phyloP scores from a whole-genome alignment of 768 basidiomycete genomes.

The Leccinum truebloodii region DNA sequence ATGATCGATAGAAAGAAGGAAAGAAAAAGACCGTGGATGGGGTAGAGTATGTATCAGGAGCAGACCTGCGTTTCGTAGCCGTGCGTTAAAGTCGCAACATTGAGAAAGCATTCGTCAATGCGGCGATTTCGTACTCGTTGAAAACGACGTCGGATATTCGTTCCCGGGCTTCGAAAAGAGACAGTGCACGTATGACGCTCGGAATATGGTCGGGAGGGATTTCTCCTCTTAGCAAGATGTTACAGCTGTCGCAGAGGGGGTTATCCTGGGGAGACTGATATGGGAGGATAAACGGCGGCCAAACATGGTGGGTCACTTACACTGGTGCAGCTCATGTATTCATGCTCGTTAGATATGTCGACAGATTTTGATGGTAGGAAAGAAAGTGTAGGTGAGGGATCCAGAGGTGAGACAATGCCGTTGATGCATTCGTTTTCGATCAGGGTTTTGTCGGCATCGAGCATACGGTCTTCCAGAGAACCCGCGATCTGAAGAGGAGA shows the following conservation, averaged over 20 bases:
- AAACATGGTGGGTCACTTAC: conserved; percentile 3
- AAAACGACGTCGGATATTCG: conserved; percentile 1
- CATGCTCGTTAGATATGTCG: conserved; percentile 3
- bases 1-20: not conserved
- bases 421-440: not conserved
- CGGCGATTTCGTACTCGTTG: conserved; percentile 17
- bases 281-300: not conserved
- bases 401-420: not conserved
- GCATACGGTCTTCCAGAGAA: not conserved
- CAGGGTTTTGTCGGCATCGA: not conserved
- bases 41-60: not conserved
- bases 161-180: conserved; percentile 19
- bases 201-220: conserved; percentile 24
- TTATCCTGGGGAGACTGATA: conserved; percentile 11
- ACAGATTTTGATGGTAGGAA: not conserved
- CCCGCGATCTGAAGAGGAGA: not conserved
- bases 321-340: conserved; percentile 10
- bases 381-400: not conserved
- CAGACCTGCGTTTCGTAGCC: not conserved
- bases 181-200: conserved; percentile 23
- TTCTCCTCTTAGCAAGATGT: conserved; percentile 14
- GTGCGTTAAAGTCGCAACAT: conserved; percentile 20
- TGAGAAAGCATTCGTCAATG: conserved; percentile 23
- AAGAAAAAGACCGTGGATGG: not conserved
- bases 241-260: conserved; percentile 17